Evolutionary conservation across 306 rosid genomes (phyloP), one percentile per base, ranked within the genome.

Genomic region (Glycine tomentella): DNA sequence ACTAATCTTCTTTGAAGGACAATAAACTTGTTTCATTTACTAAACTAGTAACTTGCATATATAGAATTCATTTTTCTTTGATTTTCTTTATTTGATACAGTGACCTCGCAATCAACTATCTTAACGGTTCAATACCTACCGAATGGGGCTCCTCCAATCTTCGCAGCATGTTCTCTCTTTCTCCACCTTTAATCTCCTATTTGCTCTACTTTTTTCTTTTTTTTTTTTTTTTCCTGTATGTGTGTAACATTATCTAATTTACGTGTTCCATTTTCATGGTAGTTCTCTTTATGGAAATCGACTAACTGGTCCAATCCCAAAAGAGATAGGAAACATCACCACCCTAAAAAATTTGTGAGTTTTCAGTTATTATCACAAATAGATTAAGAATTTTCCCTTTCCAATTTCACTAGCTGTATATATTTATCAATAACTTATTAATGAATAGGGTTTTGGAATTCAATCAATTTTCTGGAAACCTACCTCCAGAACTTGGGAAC

Each of bases 401-500:
- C 5, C 48, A 36, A 63, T 5, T 63, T 63, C 10, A 7, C n/a
- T n/a, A n/a, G n/a, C 14, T 0, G 9, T 33, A 6, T 34, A 34
- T 38, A 4, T 2, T 34, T 62, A 20, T 1, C 2, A 33, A 6
- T 63, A 13, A 12, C 17, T 62, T 34, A 33, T 3, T 34, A 36
- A 10, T 74, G 61, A 5, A 48, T 9, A 91, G 95, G 78, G 63
- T 14, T 36, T 14, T 91, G 3, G 89, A 83, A 71, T 68, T 57
- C 56, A 91, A 91, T 84, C 83, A 66, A 7, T 63, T 91, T 1
- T 87, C 88, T 25, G 93, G 81, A 74, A 45, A 3, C 69, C 77
- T 91, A 34, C 88, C 95, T 58, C 33, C 52, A 38, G 15, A 68
- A 53, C 91, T 91, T 69, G 95, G 95, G 14, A 48, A 79, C 69